Evolutionary conservation across 495 filamentous ascomycete genomes (phyloP).

Genomic region (Podospora appendiculata): DNA sequence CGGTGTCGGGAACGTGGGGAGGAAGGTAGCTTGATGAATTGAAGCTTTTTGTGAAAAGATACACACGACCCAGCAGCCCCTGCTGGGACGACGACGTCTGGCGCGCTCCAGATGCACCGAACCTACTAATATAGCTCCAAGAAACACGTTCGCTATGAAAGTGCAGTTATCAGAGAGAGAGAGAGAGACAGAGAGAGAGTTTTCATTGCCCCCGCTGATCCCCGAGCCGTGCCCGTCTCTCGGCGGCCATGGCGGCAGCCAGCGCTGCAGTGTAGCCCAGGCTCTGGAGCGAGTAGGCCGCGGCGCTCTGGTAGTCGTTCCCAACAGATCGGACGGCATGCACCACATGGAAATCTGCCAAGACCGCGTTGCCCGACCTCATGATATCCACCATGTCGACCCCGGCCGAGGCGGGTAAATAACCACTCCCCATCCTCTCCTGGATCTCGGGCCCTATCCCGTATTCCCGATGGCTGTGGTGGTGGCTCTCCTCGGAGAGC

Average conservation of each 20-base stretch:
- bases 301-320: slow-evolving; percentile 42
- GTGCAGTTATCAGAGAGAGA: too few relatives aligned
- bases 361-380: slow-evolving; percentile 59
- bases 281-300: slow-evolving; percentile 41
- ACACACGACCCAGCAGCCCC: background rate
- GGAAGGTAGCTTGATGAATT: slow-evolving; percentile 71
- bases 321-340: slow-evolving; percentile 60
- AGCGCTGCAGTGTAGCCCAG: slow-evolving; percentile 42
- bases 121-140: too few relatives aligned
- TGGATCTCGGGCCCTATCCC: slow-evolving; percentile 18
- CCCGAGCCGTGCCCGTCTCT: slow-evolving; percentile 31
- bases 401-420: slow-evolving; percentile 33
- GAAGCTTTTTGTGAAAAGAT: background rate
- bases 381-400: slow-evolving; percentile 47
- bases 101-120: too few relatives aligned
- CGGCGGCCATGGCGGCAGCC: slow-evolving; percentile 36
- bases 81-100: background rate
- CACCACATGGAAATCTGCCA: slow-evolving; percentile 63
- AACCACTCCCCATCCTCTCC: slow-evolving; percentile 37
- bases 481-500: slow-evolving; percentile 12
- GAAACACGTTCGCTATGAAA: too few relatives aligned
- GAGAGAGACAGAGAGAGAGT: background rate
- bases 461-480: slow-evolving; percentile 7
- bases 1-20: slow-evolving; percentile 91
- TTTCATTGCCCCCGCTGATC: slow-evolving; percentile 8